Base-by-base conservation (phyloP, 2,329 filamentous ascomycete genomes). In the Thielaviopsis musarum region DNA sequence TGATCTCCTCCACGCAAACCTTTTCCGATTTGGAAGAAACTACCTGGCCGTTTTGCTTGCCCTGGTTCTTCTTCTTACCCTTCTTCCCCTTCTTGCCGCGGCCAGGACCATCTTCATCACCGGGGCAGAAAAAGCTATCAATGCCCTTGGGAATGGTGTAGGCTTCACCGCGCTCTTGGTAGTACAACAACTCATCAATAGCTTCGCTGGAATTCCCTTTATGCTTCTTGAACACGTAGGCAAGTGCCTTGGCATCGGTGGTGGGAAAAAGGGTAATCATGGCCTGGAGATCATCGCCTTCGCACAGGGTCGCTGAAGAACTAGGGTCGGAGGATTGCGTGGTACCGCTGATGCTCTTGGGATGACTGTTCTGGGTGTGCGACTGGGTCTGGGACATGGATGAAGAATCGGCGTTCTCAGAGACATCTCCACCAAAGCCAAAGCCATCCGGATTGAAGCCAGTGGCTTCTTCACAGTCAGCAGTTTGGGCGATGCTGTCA, bases 171-270 rank as follows among this genome's bases (percentile, higher is more conserved):
- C 49, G 38, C n/a, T 85, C 89, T 21, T 87, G 82, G 15, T 88
- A 76, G 64, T 87, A 94, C 34, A 96, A 77, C 13, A 97, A 74
- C 61, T 89, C 83, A 65, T 95, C 89, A 63, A 94, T 83, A 1
- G 88, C 82, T 15, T 76, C 26, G 12, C 55, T n/a, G 17, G 30
- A 5, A 38, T 56, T 52, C 17, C 58, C 54, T 21, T 51, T 48
- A 26, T 54, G 45, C 41, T 60, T 58, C 15, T 52, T 28, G 13
- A 58, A 22, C 30, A 59, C 30, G 51, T 58, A 54, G 13, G 41
- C 45, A 41, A 60, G 53, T 12, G 55, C 41, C 24, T 54, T 55
- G 38, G 49, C 34, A n/a, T 58, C 55, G 17, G 54, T 34, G 24
- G 45, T 12, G 19, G 54, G 52, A 49, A 62, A 62, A 12, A 63